Base-by-base conservation (phyloP, 2,329 filamentous ascomycete species). In the Endoconidiophora polonica region DNA sequence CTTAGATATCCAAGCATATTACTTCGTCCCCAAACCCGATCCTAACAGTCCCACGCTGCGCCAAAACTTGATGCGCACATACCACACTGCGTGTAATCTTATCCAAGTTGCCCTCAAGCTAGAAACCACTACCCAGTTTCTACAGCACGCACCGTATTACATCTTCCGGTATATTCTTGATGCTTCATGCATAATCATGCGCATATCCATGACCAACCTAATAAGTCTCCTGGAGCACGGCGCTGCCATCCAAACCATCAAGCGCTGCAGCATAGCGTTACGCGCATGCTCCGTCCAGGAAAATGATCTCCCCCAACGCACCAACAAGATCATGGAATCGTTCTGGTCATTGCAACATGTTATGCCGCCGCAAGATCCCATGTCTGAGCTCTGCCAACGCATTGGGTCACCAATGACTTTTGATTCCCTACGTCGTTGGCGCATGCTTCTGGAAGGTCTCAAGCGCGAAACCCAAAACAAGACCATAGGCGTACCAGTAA, bases 1-100 rank as follows among this genome's bases (percentile, higher is more conserved):
- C 20, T 64, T 74, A n/a, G 72, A 76, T 50, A 65, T 76, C 6
- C 72, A 76, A 54, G 60, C 63, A 1, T 74, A 69, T 59, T 74
- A 74, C 61, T 69, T 75, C 55, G 63, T 68, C 54, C 68, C 68
- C 2, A 62, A 65, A 0, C 63, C 66, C 2, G 63, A 62, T 16
- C 62, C 61, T 53, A 63, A 59, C 54, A 58, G 59, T 1, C 65
- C 64, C 39, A 62, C 60, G 10, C 63, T 72, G 50, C 66, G 65
- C 52, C 62, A 68, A 45, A 68, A 72, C 56, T 59, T 69, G 22
- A 58, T 71, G 39, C 68, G 70, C 20, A 61, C 67, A 20, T 73
- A 69, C 59, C 67, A 62, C 53, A 75, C 72, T 2, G 64, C 72
- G 3, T 66, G 68, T 48, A 59, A 65, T 10, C 60, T 74, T 48